These are phyloP conservation scores for Exobasidium rhododendri DNA, from an alignment of 1,284 basidiomycete species.

Conservation along the genomic window DNA sequence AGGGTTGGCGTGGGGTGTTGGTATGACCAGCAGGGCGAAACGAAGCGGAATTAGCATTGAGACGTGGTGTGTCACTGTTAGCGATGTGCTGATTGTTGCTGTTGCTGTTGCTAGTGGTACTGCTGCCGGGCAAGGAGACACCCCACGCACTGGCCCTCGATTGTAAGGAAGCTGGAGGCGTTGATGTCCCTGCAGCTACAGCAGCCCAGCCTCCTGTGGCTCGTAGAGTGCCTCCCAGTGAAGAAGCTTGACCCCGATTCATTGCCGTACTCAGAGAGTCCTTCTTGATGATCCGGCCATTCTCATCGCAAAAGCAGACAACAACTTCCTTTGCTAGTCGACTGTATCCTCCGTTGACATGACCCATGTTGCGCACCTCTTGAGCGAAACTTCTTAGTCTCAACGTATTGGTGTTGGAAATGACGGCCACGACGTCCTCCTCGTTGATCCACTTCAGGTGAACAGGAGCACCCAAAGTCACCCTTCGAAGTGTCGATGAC, in stretches of 20 bases:
- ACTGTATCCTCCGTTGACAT: neutral
- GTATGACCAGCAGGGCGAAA: too few species aligned
- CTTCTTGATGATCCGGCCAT: neutral
- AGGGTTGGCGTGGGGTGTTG: too few species aligned
- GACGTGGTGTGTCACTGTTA: too few species aligned
- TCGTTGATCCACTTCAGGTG: conserved; percentile 34
- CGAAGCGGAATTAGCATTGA: too few species aligned
- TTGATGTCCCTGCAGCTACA: conserved; percentile 3
- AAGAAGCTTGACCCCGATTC: neutral
- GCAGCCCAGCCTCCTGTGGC: conserved; percentile 6
- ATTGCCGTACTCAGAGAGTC: neutral
- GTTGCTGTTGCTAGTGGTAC: too few species aligned
- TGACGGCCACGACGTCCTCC: conserved; percentile 33
- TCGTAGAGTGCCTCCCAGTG: neutral
- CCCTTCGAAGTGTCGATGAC: conserved; percentile 25
- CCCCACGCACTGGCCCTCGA: conserved; percentile 6
- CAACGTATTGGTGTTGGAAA: conserved; percentile 23
- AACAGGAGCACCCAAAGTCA: neutral
- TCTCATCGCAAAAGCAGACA: conserved; percentile 2
- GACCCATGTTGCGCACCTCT: neutral
- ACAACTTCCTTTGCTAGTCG: neutral
- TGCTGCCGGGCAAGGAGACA: neutral
- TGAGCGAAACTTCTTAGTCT: neutral
- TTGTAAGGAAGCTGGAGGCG: neutral
- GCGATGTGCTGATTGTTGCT: too few species aligned